Conservation (phyloP, 768 basidiomycete genomes). For the Calocybe gangraenosa region DNA sequence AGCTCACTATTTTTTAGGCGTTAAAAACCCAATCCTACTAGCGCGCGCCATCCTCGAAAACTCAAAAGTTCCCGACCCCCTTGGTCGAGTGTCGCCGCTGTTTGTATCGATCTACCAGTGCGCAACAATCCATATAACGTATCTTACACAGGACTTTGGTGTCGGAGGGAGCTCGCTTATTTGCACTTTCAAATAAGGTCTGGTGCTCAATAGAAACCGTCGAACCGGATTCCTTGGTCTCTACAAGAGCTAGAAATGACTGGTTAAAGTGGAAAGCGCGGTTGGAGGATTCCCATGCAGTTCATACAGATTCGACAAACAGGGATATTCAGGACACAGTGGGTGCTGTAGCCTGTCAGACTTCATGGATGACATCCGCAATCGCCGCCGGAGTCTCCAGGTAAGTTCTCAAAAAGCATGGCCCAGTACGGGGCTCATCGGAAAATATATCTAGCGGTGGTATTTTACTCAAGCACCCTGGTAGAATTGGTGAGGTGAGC, state of each 20-base stretch:
- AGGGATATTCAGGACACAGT: slow-evolving; percentile 71
- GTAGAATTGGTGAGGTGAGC: slow-evolving; percentile 70
- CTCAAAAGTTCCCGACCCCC: slow-evolving; percentile 37
- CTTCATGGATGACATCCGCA: slow-evolving; percentile 27
- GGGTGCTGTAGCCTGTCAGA: slow-evolving; percentile 64
- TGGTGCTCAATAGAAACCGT: slow-evolving; percentile 29
- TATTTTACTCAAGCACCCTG: slow-evolving; percentile 69
- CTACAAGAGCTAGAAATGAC: slow-evolving; percentile 41
- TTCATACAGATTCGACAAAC: slow-evolving; percentile 4
- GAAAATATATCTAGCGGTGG: slow-evolving; percentile 52
- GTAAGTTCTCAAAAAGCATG: slow-evolving; percentile 25
- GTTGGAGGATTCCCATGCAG: slow-evolving; percentile 24
- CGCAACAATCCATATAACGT: background rate
- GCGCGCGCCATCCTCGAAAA: slow-evolving; percentile 57
- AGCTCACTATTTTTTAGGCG: slow-evolving; percentile 32
- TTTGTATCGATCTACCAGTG: slow-evolving; percentile 19
- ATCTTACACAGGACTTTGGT: slow-evolving; percentile 48
- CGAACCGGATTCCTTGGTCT: slow-evolving; percentile 41
- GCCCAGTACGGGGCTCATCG: background rate
- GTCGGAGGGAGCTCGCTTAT: slow-evolving; percentile 53
- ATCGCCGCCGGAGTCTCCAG: slow-evolving; percentile 77
- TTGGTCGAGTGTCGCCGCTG: slow-evolving; percentile 73
- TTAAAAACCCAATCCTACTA: slow-evolving; percentile 65
- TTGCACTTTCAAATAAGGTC: slow-evolving; percentile 33
- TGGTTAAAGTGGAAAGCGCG: slow-evolving; percentile 62